Evolutionary conservation across 495 filamentous ascomycete genomes (phyloP).

Genomic region (Penicillium psychrofluorescens): DNA sequence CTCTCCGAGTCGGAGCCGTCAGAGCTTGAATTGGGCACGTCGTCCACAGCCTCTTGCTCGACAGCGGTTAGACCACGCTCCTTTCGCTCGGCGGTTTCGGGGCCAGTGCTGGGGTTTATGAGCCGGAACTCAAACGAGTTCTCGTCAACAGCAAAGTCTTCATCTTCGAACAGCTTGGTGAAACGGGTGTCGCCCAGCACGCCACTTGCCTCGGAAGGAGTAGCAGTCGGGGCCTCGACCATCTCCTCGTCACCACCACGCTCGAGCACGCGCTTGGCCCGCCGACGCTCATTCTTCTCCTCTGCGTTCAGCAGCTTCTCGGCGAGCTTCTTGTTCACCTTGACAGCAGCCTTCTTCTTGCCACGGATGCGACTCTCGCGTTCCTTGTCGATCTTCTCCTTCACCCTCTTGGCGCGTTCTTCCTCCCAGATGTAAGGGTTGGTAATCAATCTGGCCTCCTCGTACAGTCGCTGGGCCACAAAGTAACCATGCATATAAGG

Average conservation of each 20-base stretch:
- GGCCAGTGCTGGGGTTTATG: constrained; percentile 74
- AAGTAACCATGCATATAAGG: constrained; percentile 99
- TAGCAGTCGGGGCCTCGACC: constrained; percentile 22
- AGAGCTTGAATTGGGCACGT: constrained; percentile 35
- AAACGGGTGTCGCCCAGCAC: constrained; percentile 82
- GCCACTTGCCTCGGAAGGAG: constrained; percentile 26
- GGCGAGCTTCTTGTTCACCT: constrained; percentile 76
- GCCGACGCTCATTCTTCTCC: constrained; percentile 69
- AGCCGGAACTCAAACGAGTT: constrained; percentile 76
- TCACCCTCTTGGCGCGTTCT: constrained; percentile 75
- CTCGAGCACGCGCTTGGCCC: constrained; percentile 48
- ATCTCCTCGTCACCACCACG: constrained; percentile 48
- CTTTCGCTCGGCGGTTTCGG: constrained; percentile 23
- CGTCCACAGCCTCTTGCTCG: constrained; percentile 55
- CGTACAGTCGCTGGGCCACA: constrained; percentile 84
- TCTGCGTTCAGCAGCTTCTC: constrained; percentile 75
- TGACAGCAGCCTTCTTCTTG: constrained; percentile 85
- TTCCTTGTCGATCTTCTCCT: constrained; percentile 92
- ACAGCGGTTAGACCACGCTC: constrained; percentile 58
- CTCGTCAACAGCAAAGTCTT: constrained; percentile 90
- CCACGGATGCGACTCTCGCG: constrained; percentile 85
- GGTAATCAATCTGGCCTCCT: constrained; percentile 84
- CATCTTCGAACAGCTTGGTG: constrained; percentile 79
- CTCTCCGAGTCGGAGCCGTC: constrained; percentile 37
- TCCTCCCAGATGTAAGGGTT: constrained; percentile 91